Conservation (phyloP, 352 stramenopile genomes). For the Vaucheria bursata region DNA sequence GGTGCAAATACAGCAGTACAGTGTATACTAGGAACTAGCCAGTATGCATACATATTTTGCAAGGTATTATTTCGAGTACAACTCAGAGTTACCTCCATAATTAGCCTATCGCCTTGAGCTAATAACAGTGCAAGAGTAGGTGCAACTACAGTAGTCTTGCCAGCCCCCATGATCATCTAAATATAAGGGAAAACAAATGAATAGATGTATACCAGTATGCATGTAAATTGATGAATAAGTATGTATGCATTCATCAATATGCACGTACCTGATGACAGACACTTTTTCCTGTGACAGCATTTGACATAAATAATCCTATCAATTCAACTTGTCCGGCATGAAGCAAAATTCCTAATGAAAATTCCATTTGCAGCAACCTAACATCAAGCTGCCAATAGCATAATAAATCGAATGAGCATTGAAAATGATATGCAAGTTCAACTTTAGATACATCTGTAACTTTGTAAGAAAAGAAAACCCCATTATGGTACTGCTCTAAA, state of each 20-base stretch:
- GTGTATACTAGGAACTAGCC: too few species aligned
- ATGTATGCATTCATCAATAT: too few species aligned
- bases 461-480: too few species aligned
- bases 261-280: conserved; percentile 59
- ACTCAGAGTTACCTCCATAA: conserved; percentile 51
- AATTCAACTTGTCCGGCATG: conserved; percentile 96
- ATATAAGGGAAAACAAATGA: neutral
- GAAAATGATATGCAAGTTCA: too few species aligned
- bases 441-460: too few species aligned
- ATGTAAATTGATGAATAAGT: too few species aligned
- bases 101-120: conserved; percentile 43
- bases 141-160: conserved; percentile 98
- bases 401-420: too few species aligned
- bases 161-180: conserved; percentile 99
- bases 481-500: too few species aligned
- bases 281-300: conserved; percentile 57
- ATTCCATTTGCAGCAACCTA: conserved; percentile 98
- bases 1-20: too few species aligned
- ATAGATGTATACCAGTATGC: too few species aligned
- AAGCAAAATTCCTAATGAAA: conserved; percentile 95
- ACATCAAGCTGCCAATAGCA: conserved; percentile 69
- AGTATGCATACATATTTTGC: too few species aligned
- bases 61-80: too few species aligned
- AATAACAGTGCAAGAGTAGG: conserved; percentile 96
- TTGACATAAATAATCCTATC: conserved; percentile 94